A percentile compares a stretch with the other conserved stretches of the same genome.
Evolutionary conservation across 2,329 filamentous ascomycete species (phyloP).

Genomic region (Achaetomium macrosporum): DNA sequence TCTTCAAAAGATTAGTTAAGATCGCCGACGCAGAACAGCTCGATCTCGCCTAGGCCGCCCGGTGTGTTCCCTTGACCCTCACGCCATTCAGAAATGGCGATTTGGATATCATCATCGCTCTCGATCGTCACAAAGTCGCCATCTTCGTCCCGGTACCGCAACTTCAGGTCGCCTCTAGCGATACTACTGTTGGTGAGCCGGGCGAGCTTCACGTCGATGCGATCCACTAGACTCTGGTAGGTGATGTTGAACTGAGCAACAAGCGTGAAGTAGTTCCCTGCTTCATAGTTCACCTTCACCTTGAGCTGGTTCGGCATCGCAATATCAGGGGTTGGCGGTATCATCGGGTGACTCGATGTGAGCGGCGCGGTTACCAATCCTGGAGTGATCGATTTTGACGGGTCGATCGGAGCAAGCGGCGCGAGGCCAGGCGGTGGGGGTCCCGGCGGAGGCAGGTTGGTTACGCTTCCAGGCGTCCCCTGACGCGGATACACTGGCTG

Average conservation of each 20-base stretch:
- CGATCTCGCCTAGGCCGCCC: slow-evolving; percentile 80
- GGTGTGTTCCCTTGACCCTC: slow-evolving; percentile 58
- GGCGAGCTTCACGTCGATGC: slow-evolving; percentile 91
- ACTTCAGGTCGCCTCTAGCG: slow-evolving; percentile 71
- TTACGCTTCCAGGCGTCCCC: slow-evolving; percentile 30
- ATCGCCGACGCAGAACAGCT: slow-evolving; percentile 69
- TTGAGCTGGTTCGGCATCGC: slow-evolving; percentile 72
- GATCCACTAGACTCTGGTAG: slow-evolving; percentile 87
- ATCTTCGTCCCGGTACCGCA: slow-evolving; percentile 89
- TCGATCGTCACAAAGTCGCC: slow-evolving; percentile 90
- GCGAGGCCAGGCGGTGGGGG: slow-evolving; percentile 29
- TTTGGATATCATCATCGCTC: slow-evolving; percentile 92
- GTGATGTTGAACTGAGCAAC: slow-evolving; percentile 94
- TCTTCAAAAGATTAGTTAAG: slow-evolving; percentile 11
- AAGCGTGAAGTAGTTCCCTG: slow-evolving; percentile 84
- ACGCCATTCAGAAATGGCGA: slow-evolving; percentile 91
- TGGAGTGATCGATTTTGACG: slow-evolving; percentile 31
- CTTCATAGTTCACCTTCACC: slow-evolving; percentile 87
- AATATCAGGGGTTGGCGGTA: slow-evolving; percentile 42
- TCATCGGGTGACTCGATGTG: slow-evolving; percentile 14
- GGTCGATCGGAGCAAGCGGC: slow-evolving; percentile 32
- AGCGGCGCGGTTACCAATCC: slow-evolving; percentile 34
- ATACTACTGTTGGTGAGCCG: slow-evolving; percentile 82
- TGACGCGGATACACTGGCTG: slow-evolving; percentile 50
- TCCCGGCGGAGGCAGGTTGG: slow-evolving; percentile 28